Base-by-base conservation (phyloP, 139 green algal genomes). In the Chlamydomonas sphaeroides region DNA sequence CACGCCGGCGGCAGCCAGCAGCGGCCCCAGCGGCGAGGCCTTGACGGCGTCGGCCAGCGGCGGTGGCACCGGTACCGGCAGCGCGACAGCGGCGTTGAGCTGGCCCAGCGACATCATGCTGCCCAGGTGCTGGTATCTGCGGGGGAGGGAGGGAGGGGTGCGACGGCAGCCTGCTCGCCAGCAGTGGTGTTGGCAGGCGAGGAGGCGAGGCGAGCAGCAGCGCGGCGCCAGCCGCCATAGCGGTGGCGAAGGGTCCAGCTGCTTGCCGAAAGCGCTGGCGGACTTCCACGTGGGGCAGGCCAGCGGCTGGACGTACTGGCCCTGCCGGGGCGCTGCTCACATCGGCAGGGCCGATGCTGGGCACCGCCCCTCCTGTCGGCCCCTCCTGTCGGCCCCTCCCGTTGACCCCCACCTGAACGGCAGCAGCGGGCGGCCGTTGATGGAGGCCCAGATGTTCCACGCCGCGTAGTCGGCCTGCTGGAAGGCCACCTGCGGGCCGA, bases 381-480 rank as follows among this genome's bases (percentile, higher is more conserved):
- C 48, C 17, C 48, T 56, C 48, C 48, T 14, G 48, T 56, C 48
- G 48, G 56, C 56, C 18, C 56, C 23, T 7, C 56, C 6, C 7
- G 20, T 21, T 32, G 23, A n/a, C 28, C 30, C 75, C 17, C 68
- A 92, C 89, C 86, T 89, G 92, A 99, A 99, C 45, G 91, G 94
- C 72, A 99, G 90, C 81, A 99, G 87, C 6, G 95, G 90, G 5
- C 93, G 89, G 23, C 82, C 82, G 87, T 98, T 98, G 84, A 99
- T 97, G 42, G 92, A 56, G 1, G 97, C 92, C 97, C 97, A 99
- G 30, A 99, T 69, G 86, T 99, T 99, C 97, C 97, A 99, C 0
- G 96, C 97, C 17, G 94, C 95, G 80, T 99, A 99, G 86, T 99
- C 97, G 0, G 97, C 95, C 80, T 98, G 95, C 88, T 99, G 97